phyloP scores from a whole-genome alignment of 2,329 filamentous ascomycete species.

The Penicillium sp. region DNA sequence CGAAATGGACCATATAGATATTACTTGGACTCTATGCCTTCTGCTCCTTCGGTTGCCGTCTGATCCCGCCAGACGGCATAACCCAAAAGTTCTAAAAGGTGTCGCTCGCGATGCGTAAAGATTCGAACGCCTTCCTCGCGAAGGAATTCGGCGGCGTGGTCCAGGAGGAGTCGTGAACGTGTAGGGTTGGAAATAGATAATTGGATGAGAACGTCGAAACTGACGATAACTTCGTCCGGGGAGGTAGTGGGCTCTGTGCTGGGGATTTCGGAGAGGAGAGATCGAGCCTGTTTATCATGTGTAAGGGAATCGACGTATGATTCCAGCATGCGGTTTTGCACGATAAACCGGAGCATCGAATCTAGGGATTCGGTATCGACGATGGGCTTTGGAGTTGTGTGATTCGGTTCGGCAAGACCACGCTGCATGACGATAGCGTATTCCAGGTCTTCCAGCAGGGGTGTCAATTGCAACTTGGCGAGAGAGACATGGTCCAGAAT shows the following conservation, averaged over 20 bases:
- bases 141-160: conserved; percentile 17
- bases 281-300: conserved; percentile 13
- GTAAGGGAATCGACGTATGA: conserved; percentile 28
- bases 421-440: conserved; percentile 24
- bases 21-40: neutral
- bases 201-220: conserved; percentile 10
- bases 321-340: conserved; percentile 29
- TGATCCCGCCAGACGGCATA: conserved; percentile 25
- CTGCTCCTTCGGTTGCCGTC: neutral
- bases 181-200: neutral
- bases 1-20: neutral
- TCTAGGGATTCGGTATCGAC: conserved; percentile 16
- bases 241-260: neutral
- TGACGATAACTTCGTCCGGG: conserved; percentile 13
- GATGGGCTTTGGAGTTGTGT: conserved; percentile 1
- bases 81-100: conserved; percentile 23
- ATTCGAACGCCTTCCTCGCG: conserved; percentile 10
- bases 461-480: conserved; percentile 12
- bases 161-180: neutral
- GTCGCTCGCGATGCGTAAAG: conserved; percentile 24
- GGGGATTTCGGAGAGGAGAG: conserved; percentile 5
- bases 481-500: conserved; percentile 18
- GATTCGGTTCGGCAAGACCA: conserved; percentile 9
- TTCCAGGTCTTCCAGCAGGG: conserved; percentile 31
- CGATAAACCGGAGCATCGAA: conserved; percentile 26